Evolutionary conservation across 257 asterid genomes (phyloP).

Genomic region (Gentiana dahurica): DNA sequence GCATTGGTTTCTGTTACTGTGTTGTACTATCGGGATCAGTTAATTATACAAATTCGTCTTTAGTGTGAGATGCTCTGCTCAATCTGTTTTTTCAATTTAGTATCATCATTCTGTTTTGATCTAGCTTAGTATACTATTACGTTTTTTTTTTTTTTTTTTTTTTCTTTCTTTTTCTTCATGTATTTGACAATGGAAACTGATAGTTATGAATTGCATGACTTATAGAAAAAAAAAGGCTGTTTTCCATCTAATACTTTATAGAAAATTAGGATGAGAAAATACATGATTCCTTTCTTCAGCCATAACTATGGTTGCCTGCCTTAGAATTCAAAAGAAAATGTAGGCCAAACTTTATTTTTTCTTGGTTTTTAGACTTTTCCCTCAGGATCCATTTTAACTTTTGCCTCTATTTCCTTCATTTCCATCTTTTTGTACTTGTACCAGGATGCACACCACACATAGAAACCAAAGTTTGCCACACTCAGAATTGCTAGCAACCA

Average conservation of each 20-base stretch:
- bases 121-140: too few species aligned
- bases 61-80: too few species aligned
- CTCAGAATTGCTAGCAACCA: slow-evolving; percentile 44
- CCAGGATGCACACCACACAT: slow-evolving; percentile 58
- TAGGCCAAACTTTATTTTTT: too few species aligned
- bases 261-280: too few species aligned
- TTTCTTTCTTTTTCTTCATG: neutral
- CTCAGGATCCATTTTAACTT: slow-evolving; percentile 4
- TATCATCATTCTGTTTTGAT: neutral
- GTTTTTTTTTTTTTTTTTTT: too few species aligned
- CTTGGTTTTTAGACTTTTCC: too few species aligned
- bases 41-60: neutral
- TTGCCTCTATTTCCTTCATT: slow-evolving; percentile 15
- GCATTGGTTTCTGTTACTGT: neutral
- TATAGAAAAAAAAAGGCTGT: too few species aligned
- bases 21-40: neutral
- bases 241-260: too few species aligned
- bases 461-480: slow-evolving; percentile 42
- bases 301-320: too few species aligned
- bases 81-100: neutral
- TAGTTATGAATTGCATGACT: too few species aligned
- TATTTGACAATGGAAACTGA: neutral
- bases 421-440: slow-evolving; percentile 49
- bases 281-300: too few species aligned
- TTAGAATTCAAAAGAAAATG: too few species aligned